Base-by-base conservation (phyloP, 169 alveolate genomes). In the Perkinsus marinus region DNA sequence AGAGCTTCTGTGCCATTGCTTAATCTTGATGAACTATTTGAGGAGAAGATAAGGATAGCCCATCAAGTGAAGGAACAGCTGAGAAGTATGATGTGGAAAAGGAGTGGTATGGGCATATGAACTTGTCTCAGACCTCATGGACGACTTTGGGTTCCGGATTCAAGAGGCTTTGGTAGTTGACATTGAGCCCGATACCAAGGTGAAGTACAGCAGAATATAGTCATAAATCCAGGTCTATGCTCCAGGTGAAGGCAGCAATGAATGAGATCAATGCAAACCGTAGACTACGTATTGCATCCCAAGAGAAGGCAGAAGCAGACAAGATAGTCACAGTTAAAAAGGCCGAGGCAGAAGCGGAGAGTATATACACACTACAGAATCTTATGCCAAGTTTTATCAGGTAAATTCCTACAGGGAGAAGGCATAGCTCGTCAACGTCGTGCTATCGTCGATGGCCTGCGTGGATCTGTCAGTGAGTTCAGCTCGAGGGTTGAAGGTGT, bases 401-500 rank as follows among this genome's bases (percentile, higher is more conserved):
- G 39, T 90, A 38, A 36, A 36, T 43, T 90, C 57, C 36, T 89
- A 68, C 92, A 92, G 90, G 93, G 93, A 6, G 39, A 91, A 30
- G 93, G 93, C 41, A 90, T 92, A 7, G 93, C 93, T 0, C 41
- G 92, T 46, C 93, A 92, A 36, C 39, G 93, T 37, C 90, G 90
- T 17, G 93, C 93, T 13, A 92, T 92, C 46, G 91, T 92, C 19
- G 93, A 92, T 39, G 93, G 93, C 9, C 68, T 92, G 13, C 89
- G 91, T 0, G 93, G 69, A n/a, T 43, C 90, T 16, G 93, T 92
- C 39, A 43, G 68, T 37, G 89, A 38, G 39, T 92, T 92, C 41
- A 39, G 92, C 47, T 34, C 47, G 13, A 43, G 46, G 26, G 90
- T 92, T 36, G 90, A 57, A 30, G 93, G 92, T 7, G 69, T 92